Conservation (phyloP, 768 basidiomycete species). For the Amanita jacksonii region DNA sequence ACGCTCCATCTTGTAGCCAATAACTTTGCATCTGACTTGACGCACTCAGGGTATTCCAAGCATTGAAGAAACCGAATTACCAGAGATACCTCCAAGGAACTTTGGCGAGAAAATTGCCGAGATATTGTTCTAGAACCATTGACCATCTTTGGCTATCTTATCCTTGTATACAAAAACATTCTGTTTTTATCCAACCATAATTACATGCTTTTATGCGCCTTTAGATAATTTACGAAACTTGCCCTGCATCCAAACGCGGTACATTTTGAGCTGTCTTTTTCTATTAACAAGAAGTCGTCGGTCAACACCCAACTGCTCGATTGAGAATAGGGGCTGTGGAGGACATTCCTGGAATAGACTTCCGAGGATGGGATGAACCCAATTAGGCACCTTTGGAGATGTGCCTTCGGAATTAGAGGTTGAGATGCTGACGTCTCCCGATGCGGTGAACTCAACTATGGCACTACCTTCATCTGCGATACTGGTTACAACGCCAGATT, state of each 20-base stretch:
- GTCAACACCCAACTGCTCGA: constrained; percentile 85
- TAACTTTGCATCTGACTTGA: constrained; percentile 3
- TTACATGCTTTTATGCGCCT: neutral
- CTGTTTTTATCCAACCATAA: neutral
- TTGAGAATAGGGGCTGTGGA: constrained; percentile 59
- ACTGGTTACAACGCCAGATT: constrained; percentile 20
- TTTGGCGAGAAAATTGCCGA: constrained; percentile 40
- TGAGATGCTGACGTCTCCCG: neutral
- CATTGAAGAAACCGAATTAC: constrained; percentile 56
- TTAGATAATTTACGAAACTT: constrained; percentile 49
- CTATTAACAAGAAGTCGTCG: constrained; percentile 86
- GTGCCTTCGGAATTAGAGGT: neutral
- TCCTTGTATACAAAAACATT: neutral
- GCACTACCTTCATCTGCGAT: constrained; percentile 27
- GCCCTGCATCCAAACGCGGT: constrained; percentile 90
- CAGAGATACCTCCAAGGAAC: constrained; percentile 39
- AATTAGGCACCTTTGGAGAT: constrained; percentile 2
- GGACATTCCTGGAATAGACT: constrained; percentile 22
- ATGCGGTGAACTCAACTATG: constrained; percentile 7
- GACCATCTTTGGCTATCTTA: neutral
- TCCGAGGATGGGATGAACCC: constrained; percentile 31
- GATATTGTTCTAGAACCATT: constrained; percentile 36
- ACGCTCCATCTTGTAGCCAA: constrained; percentile 16
- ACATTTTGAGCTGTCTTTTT: constrained; percentile 95
- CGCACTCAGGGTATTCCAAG: constrained; percentile 56